Evolutionary conservation across 352 stramenopile species (phyloP), one percentile per base, ranked within the genome.

Genomic region (Pythium insidiosum): DNA sequence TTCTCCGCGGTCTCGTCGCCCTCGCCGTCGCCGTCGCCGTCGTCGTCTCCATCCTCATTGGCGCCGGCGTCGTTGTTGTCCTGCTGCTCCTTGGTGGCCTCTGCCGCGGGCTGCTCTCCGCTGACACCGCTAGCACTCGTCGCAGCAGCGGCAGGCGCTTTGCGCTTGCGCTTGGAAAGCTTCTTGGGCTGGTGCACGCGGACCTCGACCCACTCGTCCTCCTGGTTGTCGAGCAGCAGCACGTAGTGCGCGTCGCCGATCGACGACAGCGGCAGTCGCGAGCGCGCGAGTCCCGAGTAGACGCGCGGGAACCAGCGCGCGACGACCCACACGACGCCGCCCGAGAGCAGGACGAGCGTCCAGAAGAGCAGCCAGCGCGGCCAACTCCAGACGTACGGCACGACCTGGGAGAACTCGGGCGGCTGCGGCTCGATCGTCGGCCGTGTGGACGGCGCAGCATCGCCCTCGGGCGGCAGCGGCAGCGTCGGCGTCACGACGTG

Each of bases 301-400:
- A 80, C 18, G 37, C 66, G 66, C 16, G 68, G 65, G 47, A 60
- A 80, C 68, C 68, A 80, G 12, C 68, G 52, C 1, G 52, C 57
- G 1, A 61, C 35, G 29, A 80, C 53, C 21, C 47, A 6, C 29
- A 77, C 22, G 0, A 63, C 20, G 2, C 42, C 38, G 41, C 59
- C 47, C 2, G 56, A 62, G 19, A 1, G 9, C 4, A 68, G 6
- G 6, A 50, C 29, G 12, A 81, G 46, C 18, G 53, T 4, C 34
- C 40, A 58, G 53, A 51, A 80, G 28, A 73, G 49, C 12, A 23
- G 36, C 6, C 71, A 26, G 0, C 66, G 66, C 3, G 40, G 10
- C n/a, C 25, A 38, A 6, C 59, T 73, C 29, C 54, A 60, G 3
- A 38, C 47, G 36, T 63, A 81, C 5, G 63, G 60, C 18, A 61